A percentile compares a stretch with the other conserved stretches of the same genome.
These are phyloP conservation scores for Rhododendron kiyosumense DNA, from an alignment of 148 eudicot species.

Conservation along the genomic window DNA sequence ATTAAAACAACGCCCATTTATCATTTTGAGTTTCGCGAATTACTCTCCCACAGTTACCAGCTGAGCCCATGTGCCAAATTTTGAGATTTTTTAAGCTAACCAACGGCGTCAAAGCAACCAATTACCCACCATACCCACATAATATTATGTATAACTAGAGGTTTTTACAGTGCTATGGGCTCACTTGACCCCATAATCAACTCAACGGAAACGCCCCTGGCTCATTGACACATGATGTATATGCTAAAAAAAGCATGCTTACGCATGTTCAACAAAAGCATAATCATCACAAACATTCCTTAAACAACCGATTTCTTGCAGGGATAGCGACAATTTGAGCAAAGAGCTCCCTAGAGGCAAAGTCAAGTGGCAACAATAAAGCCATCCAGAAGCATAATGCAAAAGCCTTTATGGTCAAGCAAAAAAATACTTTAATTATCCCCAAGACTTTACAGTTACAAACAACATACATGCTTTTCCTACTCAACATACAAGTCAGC, in stretches of 20 bases:
- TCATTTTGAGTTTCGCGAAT: not conserved
- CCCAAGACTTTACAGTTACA: not conserved
- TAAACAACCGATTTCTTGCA: not conserved
- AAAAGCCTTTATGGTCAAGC: not conserved
- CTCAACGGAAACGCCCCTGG: not conserved
- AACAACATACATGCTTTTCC: not conserved
- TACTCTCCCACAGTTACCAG: not conserved
- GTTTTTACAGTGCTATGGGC: not conserved
- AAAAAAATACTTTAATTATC: not conserved
- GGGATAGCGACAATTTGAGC: not conserved
- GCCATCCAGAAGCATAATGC: not conserved
- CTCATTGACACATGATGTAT: not conserved
- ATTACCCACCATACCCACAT: not conserved
- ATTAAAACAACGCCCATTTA: not conserved
- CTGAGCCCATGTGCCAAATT: not conserved
- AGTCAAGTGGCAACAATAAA: not conserved
- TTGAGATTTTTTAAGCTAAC: not conserved
- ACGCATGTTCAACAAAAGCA: not conserved
- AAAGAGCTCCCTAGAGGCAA: not conserved
- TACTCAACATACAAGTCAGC: not conserved
- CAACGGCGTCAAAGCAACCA: not conserved
- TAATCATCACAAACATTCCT: not conserved
- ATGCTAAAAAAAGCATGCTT: not conserved
- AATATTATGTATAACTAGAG: not conserved
- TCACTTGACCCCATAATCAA: not conserved